Evolutionary conservation across 306 rosid genomes (phyloP), one percentile per base, ranked within the genome.

Genomic region (Cucurbita moschata): DNA sequence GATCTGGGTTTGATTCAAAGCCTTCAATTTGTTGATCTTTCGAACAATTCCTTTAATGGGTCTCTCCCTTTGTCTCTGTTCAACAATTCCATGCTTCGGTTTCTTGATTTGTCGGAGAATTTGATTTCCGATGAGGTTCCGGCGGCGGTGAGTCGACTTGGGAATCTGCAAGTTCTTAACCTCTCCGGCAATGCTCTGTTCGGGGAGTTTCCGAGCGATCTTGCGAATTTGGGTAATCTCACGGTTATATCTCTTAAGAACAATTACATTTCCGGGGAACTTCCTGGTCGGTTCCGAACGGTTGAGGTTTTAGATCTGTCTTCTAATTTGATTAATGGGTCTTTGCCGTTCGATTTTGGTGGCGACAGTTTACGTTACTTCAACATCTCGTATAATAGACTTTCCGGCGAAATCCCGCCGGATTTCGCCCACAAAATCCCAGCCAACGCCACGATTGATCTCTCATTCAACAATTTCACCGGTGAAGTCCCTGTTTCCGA

Each of bases 121-220:
- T 55, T 75, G 59, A 66, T 94, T 60, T 65, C 88, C 12, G 97
- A 92, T 0, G 85, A 75, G 81, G 16, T 90, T 65, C 96, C 95
- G 0, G 85, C 78, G 4, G 66, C 84, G 18, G 3, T 81, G 7
- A 10, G 81, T 0, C 76, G 61, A 76, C 87, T 85, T 19, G 37
- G 21, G 44, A 78, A 50, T 52, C 90, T 95, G 6, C 82, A 61
- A 62, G 38, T 56, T 61, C 92, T 95, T 42, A 87, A 89, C 57
- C 90, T 95, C 42, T 95, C 99, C 10, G 95, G 92, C 74, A 95
- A 95, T 80, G 84, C 87, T 62, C 83, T 95, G 75, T 84, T 78
- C 58, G 99, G 97, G 74, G 86, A 82, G 4, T 8, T 95, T 0
- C 99, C 97, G 3, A 1, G 61, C 13, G 77, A 69, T 64, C 80